Evolutionary conservation across 495 filamentous ascomycete genomes (phyloP), one percentile per base, ranked within the genome.

Genomic region (Penicillium riverlandense): DNA sequence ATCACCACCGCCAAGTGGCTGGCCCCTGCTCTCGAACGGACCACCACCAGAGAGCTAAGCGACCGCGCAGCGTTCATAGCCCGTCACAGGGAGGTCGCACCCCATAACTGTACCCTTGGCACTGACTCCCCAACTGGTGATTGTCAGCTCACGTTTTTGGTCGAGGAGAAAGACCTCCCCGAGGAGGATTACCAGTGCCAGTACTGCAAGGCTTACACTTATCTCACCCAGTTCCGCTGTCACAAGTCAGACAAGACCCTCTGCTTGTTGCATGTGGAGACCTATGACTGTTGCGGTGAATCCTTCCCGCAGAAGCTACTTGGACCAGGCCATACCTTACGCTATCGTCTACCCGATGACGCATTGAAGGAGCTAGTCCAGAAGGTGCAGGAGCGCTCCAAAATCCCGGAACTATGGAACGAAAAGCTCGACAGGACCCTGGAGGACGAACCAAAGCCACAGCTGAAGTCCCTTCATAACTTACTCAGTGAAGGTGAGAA

Each of bases 1-100:
- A 97, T 98, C 43, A 84, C 90, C 50, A 96, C 90, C 12, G 89
- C 92, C 2, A 95, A 90, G 63, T 98, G 92, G 84, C 74, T 98
- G 33, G 85, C 85, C 2, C 91, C 91, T 2, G 92, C 92, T 12
- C 68, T 98, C 33, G 81, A 85, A 38, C 78, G 83, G 45, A 83
- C 92, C 53, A 76, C 75, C 50, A 75, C 78, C 45, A 80, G 88
- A 31, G 92, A 97, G 67, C 54, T 84, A 2, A 56, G 54, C 10
- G 81, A 85, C 43, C 76, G 92, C 37, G 69, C 77, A 31, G 66
- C 75, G 3, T 90, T 96, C 52, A 53, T 84, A 30, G 65, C 72
- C 41, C 78, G 76, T 27, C 86, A 90, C 47, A 72, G 70, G 32
- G 77, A 82, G 33, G 61, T 71, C 11, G 53, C 66, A 30, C 57